Base-by-base conservation (phyloP, 805 yeast species). In the Blastobotrys peoriensis region DNA sequence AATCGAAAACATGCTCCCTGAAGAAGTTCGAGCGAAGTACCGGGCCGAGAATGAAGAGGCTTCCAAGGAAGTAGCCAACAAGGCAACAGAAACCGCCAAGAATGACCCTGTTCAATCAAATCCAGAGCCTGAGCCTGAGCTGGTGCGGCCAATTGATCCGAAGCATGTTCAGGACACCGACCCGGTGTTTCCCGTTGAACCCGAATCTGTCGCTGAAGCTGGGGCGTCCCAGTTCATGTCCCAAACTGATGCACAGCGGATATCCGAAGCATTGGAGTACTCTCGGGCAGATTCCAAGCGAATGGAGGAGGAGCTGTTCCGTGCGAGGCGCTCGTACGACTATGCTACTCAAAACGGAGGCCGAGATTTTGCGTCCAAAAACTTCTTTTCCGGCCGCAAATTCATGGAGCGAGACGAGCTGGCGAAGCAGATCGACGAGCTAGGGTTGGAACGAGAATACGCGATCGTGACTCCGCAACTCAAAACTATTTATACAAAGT, bases 301-400 rank as follows among this genome's bases (percentile, higher is more conserved):
- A 16, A 65, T 65, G 25, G 71, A 70, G 30, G 75, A 75, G 46
- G 64, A 65, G 33, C 55, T 65, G 34, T 76, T 75, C 53, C 68
- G 78, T 30, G 73, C 72, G 38, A 56, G 64, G 33, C 67, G 69
- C 34, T 79, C 82, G 0, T 76, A 64, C 47, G 81, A 77, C 43
- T 75, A 78, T 75, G 68, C 75, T 34, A 64, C 54, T 30, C 55
- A 61, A 15, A 43, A 47, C 8, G 53, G 64, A n/a, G 65, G 71
- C 4, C 58, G 72, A 36, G 60, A 76, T 0, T 50, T 77, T 20
- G 66, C 59, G 13, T 46, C 62, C 13, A 57, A 60, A 17, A 68
- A 70, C 48, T 71, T 70, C 49, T 72, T 72, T 56, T 59, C 67
- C 15, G 70, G 74, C 3, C 17, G 15, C 19, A 38, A 22, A 10